phyloP scores from a whole-genome alignment of 1,284 basidiomycete genomes.

The Leucoagaricus sp. region DNA sequence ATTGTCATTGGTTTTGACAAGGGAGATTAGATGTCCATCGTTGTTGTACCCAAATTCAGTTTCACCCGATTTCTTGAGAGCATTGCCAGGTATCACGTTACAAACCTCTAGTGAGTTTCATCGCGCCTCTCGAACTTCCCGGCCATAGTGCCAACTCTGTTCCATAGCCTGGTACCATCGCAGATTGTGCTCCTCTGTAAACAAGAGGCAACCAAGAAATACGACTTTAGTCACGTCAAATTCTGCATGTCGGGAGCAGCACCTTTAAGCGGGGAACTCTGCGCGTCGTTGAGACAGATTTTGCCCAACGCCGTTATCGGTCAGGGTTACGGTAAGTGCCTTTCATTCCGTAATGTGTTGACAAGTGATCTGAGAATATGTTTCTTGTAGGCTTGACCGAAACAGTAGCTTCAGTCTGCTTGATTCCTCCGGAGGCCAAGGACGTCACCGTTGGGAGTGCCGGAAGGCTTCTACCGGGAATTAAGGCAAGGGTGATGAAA shows the following conservation, averaged over 20 bases:
- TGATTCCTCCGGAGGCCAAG: slow-evolving; percentile 48
- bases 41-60: slow-evolving; percentile 47
- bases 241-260: slow-evolving; percentile 47
- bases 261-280: slow-evolving; percentile 44
- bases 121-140: not conserved
- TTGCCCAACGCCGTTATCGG: slow-evolving; percentile 46
- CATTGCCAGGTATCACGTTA: slow-evolving; percentile 37
- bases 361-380: not conserved
- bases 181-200: slow-evolving; percentile 51
- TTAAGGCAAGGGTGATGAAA: slow-evolving; percentile 57
- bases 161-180: slow-evolving; percentile 47
- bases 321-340: slow-evolving; percentile 44
- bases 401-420: slow-evolving; percentile 38
- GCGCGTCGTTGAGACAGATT: slow-evolving; percentile 33
- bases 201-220: slow-evolving; percentile 37
- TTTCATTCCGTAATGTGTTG: not conserved
- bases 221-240: slow-evolving; percentile 43
- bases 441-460: slow-evolving; percentile 57
- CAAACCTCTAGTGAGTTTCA: slow-evolving; percentile 40
- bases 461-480: slow-evolving; percentile 58
- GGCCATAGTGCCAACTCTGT: not conserved
- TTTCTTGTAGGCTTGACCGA: slow-evolving; percentile 42
- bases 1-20: no score
- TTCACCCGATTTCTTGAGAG: slow-evolving; percentile 40
- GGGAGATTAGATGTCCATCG: slow-evolving; percentile 36